These are phyloP conservation scores for Metschnikowia similis DNA, from an alignment of 805 yeast species.

Conservation along the genomic window DNA sequence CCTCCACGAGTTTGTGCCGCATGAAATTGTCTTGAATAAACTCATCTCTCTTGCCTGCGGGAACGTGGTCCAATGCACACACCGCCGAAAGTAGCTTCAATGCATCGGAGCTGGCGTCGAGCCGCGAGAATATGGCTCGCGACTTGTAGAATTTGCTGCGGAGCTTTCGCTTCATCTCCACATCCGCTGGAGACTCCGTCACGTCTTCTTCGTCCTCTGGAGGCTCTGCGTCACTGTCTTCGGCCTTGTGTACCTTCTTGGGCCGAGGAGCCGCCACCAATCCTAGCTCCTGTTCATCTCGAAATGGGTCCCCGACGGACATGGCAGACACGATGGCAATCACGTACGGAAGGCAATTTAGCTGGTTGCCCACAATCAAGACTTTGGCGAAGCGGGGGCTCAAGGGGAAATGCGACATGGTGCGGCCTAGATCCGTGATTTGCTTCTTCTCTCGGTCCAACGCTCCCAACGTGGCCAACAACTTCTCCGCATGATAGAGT, in stretches of 20 bases:
- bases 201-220: slow-evolving; percentile 32
- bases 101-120: slow-evolving; percentile 75
- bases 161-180: slow-evolving; percentile 37
- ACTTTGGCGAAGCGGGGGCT: slow-evolving; percentile 92
- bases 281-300: slow-evolving; percentile 72
- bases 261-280: slow-evolving; percentile 24
- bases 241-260: slow-evolving; percentile 18
- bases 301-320: slow-evolving; percentile 90
- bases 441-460: slow-evolving; percentile 46
- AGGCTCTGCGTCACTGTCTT: slow-evolving; percentile 32
- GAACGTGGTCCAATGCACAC: slow-evolving; percentile 81
- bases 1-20: slow-evolving; percentile 79
- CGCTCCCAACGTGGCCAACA: slow-evolving; percentile 76
- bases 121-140: slow-evolving; percentile 53
- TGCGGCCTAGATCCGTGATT: slow-evolving; percentile 75
- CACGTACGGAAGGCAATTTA: slow-evolving; percentile 79
- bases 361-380: slow-evolving; percentile 82
- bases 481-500: slow-evolving; percentile 59
- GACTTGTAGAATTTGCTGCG: slow-evolving; percentile 56
- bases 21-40: slow-evolving; percentile 64
- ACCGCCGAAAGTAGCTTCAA: slow-evolving; percentile 72
- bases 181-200: slow-evolving; percentile 31
- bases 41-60: slow-evolving; percentile 36
- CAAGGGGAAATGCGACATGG: slow-evolving; percentile 88
- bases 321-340: slow-evolving; percentile 88